These are phyloP conservation scores for Pyrus bretschneideri DNA, from an alignment of 306 rosid genomes.

Conservation along the genomic window DNA sequence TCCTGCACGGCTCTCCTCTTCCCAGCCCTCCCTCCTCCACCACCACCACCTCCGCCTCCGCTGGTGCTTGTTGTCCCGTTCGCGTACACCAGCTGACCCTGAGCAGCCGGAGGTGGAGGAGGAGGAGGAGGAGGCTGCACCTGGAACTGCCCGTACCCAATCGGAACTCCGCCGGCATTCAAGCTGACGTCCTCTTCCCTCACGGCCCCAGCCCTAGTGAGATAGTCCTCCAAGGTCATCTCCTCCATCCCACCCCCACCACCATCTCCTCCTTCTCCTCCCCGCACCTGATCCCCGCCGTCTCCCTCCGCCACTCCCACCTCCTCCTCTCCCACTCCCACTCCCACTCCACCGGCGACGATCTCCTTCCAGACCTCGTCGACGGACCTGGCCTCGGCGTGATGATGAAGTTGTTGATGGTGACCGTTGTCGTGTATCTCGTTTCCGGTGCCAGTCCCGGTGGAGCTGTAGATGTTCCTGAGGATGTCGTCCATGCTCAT, in stretches of 20 bases:
- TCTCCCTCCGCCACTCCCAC: neutral
- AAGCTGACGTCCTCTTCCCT: constrained; percentile 46
- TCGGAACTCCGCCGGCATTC: constrained; percentile 8
- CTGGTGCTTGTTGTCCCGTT: constrained; percentile 12
- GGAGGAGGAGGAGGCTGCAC: constrained; percentile 15
- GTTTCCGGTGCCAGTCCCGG: neutral
- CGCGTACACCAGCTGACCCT: constrained; percentile 24
- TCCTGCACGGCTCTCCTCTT: constrained; percentile 63
- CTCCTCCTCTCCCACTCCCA: constrained; percentile 1
- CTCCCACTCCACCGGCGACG: constrained; percentile 30
- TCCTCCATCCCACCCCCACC: neutral
- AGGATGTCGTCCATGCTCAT: constrained; percentile 72
- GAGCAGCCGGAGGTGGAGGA: neutral
- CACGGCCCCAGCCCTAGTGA: constrained; percentile 50
- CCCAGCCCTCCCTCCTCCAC: constrained; percentile 41
- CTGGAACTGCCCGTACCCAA: constrained; percentile 42
- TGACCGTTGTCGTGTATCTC: neutral
- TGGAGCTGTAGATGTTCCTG: constrained; percentile 36
- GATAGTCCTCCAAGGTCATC: constrained; percentile 63
- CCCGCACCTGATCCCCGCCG: constrained; percentile 16
- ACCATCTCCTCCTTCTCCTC: neutral
- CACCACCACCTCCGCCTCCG: neutral
- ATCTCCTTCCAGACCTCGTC: constrained; percentile 75
- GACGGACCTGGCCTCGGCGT: constrained; percentile 18
- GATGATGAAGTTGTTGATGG: neutral